Evolutionary conservation across 345 rosid genomes (phyloP).

Genomic region (Eutrema heterophyllum): DNA sequence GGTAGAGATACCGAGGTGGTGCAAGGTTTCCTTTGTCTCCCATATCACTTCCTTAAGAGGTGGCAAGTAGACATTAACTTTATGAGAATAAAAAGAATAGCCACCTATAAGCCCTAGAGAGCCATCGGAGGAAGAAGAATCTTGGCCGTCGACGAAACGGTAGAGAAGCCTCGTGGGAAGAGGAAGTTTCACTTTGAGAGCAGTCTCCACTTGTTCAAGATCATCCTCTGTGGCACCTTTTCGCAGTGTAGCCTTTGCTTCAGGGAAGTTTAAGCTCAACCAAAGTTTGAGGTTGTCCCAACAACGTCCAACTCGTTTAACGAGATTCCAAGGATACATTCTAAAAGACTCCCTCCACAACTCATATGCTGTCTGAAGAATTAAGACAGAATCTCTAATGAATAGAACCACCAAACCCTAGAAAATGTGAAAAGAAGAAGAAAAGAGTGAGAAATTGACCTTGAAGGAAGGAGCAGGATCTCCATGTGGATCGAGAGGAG

Average conservation of each 20-base stretch:
- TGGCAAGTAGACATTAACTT: slow-evolving; percentile 65
- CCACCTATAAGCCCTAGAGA: slow-evolving; percentile 78
- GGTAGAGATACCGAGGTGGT: slow-evolving; percentile 22
- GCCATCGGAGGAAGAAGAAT: background rate
- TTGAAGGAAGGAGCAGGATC: slow-evolving; percentile 61
- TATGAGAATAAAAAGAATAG: slow-evolving; percentile 43
- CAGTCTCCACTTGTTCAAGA: slow-evolving; percentile 43
- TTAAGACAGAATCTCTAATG: background rate
- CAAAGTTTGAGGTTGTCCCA: slow-evolving; percentile 67
- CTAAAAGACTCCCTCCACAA: slow-evolving; percentile 67
- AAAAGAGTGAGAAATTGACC: slow-evolving; percentile 34
- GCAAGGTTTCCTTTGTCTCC: slow-evolving; percentile 34
- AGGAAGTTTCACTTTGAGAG: slow-evolving; percentile 63
- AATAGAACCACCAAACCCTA: background rate
- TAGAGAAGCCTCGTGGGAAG: slow-evolving; percentile 73
- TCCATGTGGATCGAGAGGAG: slow-evolving; percentile 66
- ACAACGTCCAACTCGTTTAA: slow-evolving; percentile 61
- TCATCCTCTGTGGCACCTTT: slow-evolving; percentile 76
- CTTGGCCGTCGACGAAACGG: slow-evolving; percentile 84
- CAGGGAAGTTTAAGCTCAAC: slow-evolving; percentile 63
- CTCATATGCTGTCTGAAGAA: slow-evolving; percentile 51
- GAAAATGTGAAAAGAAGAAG: background rate
- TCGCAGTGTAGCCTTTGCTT: slow-evolving; percentile 59
- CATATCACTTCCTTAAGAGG: slow-evolving; percentile 48
- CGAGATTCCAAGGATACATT: slow-evolving; percentile 86